phyloP scores from a whole-genome alignment of 371 early-diverging fungal species.

The Mortierella sp. region DNA sequence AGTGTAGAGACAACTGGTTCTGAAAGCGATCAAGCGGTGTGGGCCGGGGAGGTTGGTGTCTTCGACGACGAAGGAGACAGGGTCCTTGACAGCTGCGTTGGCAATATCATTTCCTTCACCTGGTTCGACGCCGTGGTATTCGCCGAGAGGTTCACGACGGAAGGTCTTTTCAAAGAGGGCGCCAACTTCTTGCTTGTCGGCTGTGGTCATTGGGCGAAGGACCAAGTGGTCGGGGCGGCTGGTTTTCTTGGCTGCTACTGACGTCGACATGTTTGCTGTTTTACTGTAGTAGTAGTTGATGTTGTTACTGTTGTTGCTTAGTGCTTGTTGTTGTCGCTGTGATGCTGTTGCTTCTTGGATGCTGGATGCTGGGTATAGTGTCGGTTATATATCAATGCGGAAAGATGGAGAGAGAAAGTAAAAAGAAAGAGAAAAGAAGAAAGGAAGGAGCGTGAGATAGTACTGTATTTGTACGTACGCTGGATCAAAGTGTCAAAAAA shows the following conservation, averaged over 20 bases:
- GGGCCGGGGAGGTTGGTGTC: slow-evolving; percentile 33
- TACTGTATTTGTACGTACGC: background rate
- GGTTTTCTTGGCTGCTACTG: background rate
- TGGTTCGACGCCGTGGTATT: slow-evolving; percentile 24
- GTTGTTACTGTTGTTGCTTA: background rate
- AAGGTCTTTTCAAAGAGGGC: slow-evolving; percentile 41
- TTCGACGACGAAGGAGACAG: slow-evolving; percentile 53
- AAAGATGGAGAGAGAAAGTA: background rate
- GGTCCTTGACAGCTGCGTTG: slow-evolving; percentile 20
- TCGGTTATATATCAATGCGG: background rate
- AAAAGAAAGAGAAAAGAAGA: background rate
- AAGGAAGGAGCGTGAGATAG: background rate
- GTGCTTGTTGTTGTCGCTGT: background rate
- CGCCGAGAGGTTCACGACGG: slow-evolving; percentile 48
- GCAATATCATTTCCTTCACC: slow-evolving; percentile 26
- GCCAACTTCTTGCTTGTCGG: slow-evolving; percentile 36
- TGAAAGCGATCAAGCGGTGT: slow-evolving; percentile 38
- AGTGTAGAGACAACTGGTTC: slow-evolving; percentile 29
- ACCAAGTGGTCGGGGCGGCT: slow-evolving; percentile 35
- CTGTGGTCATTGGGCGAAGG: slow-evolving; percentile 33
- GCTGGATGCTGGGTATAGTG: background rate
- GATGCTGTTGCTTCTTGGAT: background rate
- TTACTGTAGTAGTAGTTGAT: background rate
- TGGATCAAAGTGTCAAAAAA: background rate
- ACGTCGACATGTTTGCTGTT: background rate